Evolutionary conservation across 2,329 filamentous ascomycete species (phyloP), one percentile per base, ranked within the genome.

Genomic region (Cladophialophora bantiana): DNA sequence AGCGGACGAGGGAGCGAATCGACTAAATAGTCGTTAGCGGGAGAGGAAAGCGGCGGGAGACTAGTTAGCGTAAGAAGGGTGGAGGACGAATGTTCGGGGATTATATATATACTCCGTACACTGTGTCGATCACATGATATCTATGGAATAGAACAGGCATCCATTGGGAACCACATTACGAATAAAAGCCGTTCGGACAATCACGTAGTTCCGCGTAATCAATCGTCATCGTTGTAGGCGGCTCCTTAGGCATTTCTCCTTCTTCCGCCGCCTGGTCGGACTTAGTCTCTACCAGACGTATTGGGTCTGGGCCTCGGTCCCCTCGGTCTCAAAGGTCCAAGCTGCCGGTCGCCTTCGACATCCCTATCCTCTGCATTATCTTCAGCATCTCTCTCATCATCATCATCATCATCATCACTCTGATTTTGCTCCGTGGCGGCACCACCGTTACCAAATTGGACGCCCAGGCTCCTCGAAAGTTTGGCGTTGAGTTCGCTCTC

Each of bases 391-490:
- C 12, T 35, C 18, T 15, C 38, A n/a, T 13, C 50, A 12, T 56
- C 55, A n/a, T 13, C 50, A 12, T 56, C 55, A n/a, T n/a, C n/a
- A n/a, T 13, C 50, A 12, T 56, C 55, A n/a, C 45, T 35, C 35
- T 45, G 13, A 12, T 38, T 54, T 7, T 45, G 52, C 32, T 60
- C 59, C 3, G 48, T 34, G 3, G 12, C 48, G n/a, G 18, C n/a
- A 36, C 58, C 59, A 32, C 54, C 48, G n/a, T 60, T 42, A 13
- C 48, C 54, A 36, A 69, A 7, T 31, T 62, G 62, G 56, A 90
- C 79, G 5, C 87, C 88, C 54, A 93, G 77, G 75, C 88, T 92
- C 59, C 84, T 82, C 32, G 83, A 79, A 56, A 93, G 77, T 74
- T 86, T 87, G 75, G 80, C 84, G 69, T 89, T 84, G 59, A 90